Evolutionary conservation across 352 stramenopile species (phyloP).

Genomic region (Phytophthora idaei): DNA sequence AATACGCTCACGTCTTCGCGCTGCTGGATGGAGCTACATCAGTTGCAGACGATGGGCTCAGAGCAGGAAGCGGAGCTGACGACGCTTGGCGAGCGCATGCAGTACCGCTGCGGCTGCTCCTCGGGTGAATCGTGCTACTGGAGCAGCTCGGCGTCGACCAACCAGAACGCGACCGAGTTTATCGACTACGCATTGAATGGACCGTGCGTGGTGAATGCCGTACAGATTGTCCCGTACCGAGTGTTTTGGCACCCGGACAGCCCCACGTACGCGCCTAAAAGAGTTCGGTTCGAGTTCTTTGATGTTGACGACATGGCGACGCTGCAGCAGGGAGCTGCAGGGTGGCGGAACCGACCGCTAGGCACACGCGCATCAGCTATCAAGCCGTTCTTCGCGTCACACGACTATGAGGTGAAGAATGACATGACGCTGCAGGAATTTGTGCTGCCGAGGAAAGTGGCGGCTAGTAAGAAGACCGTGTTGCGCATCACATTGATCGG

Average conservation of each 20-base stretch:
- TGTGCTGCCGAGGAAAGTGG: slow-evolving; percentile 53
- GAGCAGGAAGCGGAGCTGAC: slow-evolving; percentile 45
- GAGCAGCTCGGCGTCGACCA: slow-evolving; percentile 79
- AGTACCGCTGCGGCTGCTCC: slow-evolving; percentile 75
- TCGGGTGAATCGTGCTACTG: slow-evolving; percentile 81
- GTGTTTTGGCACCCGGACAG: slow-evolving; percentile 82
- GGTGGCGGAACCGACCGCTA: slow-evolving; percentile 11
- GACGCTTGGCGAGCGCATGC: slow-evolving; percentile 66
- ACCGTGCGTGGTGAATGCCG: slow-evolving; percentile 57
- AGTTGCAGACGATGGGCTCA: slow-evolving; percentile 40
- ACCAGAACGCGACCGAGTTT: slow-evolving; percentile 65
- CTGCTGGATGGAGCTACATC: slow-evolving; percentile 66
- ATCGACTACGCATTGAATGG: slow-evolving; percentile 76
- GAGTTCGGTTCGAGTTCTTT: slow-evolving; percentile 79
- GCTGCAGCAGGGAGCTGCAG: slow-evolving; percentile 11
- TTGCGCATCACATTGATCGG: slow-evolving; percentile 69
- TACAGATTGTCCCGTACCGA: slow-evolving; percentile 80
- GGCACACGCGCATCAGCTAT: slow-evolving; percentile 19
- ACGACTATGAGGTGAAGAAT: slow-evolving; percentile 61
- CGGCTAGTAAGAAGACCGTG: slow-evolving; percentile 44
- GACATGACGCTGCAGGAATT: slow-evolving; percentile 79
- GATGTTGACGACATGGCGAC: slow-evolving; percentile 34
- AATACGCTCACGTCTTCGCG: slow-evolving; percentile 74
- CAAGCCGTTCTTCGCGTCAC: slow-evolving; percentile 64
- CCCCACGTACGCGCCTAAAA: slow-evolving; percentile 73